Evolutionary conservation across 176 grass and related monocot species (phyloP), one percentile per base, ranked within the genome.

Genomic region (sorghum (Sorghum bicolor)): DNA sequence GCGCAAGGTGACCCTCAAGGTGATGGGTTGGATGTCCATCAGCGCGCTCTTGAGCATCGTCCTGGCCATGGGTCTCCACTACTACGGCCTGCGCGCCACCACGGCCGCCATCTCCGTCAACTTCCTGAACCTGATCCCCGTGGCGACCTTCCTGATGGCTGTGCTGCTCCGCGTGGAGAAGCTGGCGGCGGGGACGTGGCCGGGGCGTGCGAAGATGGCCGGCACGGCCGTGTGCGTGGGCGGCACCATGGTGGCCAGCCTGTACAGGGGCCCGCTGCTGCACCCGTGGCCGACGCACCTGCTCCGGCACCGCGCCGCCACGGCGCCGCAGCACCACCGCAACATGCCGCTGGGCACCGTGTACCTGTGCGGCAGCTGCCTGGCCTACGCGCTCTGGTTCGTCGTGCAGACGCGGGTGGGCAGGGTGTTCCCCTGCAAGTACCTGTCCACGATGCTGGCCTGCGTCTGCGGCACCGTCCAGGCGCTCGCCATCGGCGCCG

Each of bases 321-420:
- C 53, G 11, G 5, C 14, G 1, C 63, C 15, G 32, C 11, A 13
- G 12, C 81, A 85, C 31, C 86, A 81, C 4, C 86, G 72, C 1
- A 29, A 68, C 83, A 81, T 82, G 84, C 19, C 68, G 26, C 6
- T 67, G 0, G 87, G 87, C 20, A 86, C 90, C 0, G 17, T 89
- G 0, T 92, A 81, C 74, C 62, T 92, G 4, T 48, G 67, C 19
- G 70, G 50, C 33, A 92, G 87, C 39, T 81, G 83, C 52, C 61
- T 89, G 2, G 65, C 57, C 53, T 89, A 84, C 39, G 87, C 91
- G 33, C 38, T 92, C 2, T 92, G 91, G 83, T 89, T 84, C 76
- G 76, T 87, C 17, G 25, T 44, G 2, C 83, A 92, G 90, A 79
- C 28, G 0, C 36, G 76, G 28, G 75, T 86, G 12, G 62, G 28